Evolutionary conservation across 306 rosid genomes (phyloP).

Genomic region (Heteromeles arbutifolia): DNA sequence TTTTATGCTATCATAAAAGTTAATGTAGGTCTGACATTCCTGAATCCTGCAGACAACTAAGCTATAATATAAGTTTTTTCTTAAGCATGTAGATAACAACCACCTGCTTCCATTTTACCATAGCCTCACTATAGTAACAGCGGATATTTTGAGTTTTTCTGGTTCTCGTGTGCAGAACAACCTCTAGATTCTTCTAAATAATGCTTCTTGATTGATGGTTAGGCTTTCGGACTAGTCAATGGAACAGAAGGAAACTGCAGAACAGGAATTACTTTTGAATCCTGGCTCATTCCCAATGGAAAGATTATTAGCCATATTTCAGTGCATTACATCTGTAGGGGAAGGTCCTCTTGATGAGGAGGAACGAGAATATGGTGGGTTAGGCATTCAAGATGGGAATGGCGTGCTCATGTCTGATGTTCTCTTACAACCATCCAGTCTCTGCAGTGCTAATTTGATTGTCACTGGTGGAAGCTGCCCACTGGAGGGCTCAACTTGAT

Average conservation of each 20-base stretch:
- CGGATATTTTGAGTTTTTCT: conserved; percentile 6
- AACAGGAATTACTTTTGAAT: conserved; percentile 72
- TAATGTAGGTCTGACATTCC: neutral
- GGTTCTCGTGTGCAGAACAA: neutral
- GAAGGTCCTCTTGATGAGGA: conserved; percentile 56
- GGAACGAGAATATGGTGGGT: conserved; percentile 32
- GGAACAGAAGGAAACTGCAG: conserved; percentile 69
- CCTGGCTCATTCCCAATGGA: conserved; percentile 95
- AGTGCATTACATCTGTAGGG: conserved; percentile 65
- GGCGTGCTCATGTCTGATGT: conserved; percentile 71
- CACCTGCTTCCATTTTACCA: neutral
- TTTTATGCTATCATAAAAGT: neutral
- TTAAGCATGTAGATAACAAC: neutral
- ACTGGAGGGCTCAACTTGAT: conserved; percentile 74
- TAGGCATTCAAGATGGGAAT: conserved; percentile 37
- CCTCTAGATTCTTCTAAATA: neutral
- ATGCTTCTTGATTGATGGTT: conserved; percentile 19
- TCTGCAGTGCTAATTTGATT: conserved; percentile 83
- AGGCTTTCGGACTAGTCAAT: conserved; percentile 58
- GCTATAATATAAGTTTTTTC: neutral
- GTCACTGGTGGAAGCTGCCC: conserved; percentile 84
- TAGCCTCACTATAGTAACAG: neutral
- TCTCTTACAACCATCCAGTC: conserved; percentile 76
- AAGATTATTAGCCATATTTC: conserved; percentile 91
- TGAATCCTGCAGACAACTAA: neutral